Evolutionary conservation across 2,329 filamentous ascomycete species (phyloP).

Genomic region (Pestalotiopsis sp.): DNA sequence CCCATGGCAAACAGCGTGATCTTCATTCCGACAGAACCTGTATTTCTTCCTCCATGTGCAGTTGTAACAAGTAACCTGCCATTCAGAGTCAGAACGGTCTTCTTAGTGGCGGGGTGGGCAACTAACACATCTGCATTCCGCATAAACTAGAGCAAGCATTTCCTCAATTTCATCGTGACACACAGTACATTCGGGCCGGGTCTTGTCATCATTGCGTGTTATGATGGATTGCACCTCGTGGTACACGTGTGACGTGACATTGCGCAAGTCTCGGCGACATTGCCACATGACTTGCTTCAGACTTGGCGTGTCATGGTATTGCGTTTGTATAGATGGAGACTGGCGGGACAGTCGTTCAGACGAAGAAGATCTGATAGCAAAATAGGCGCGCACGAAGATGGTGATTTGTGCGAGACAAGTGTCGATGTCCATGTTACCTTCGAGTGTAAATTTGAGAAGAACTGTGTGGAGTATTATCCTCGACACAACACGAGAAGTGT

Average conservation of each 20-base stretch:
- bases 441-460: neutral
- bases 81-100: too few relatives aligned
- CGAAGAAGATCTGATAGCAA: neutral
- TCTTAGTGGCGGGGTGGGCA: too few relatives aligned
- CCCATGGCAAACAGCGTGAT: neutral
- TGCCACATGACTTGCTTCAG: neutral
- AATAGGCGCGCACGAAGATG: neutral
- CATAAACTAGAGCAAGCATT: too few relatives aligned
- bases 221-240: too few relatives aligned
- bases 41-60: constrained; percentile 2
- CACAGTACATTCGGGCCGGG: too few relatives aligned
- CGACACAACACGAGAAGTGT: too few relatives aligned
- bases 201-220: too few relatives aligned
- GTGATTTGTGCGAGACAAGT: neutral
- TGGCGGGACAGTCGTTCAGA: neutral
- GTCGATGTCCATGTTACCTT: neutral
- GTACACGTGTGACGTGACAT: too few relatives aligned
- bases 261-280: too few relatives aligned
- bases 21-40: constrained; percentile 1
- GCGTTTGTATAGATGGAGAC: constrained; percentile 1
- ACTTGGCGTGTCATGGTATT: neutral
- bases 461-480: neutral
- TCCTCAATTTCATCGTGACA: too few relatives aligned
- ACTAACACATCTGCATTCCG: too few relatives aligned
- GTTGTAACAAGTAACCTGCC: too few relatives aligned